Percentiles rank a stretch among this genome's conserved stretches.
These are phyloP conservation scores for Ceratobasidium papillatum DNA, from an alignment of 1,284 basidiomycete genomes.

Conservation along the genomic window DNA sequence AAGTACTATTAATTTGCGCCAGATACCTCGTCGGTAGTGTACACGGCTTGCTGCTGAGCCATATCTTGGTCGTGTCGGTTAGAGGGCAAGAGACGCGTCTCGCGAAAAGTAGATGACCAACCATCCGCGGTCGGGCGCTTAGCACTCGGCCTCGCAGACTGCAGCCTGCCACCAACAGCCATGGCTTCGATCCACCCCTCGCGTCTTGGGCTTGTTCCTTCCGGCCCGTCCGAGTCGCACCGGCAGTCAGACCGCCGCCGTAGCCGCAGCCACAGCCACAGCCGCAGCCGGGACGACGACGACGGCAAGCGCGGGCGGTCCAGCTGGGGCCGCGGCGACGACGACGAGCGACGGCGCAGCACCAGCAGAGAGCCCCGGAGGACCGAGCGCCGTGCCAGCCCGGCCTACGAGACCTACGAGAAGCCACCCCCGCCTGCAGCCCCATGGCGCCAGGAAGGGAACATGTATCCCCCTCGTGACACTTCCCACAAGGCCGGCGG, in stretches of 20 bases:
- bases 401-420: slow-evolving; percentile 44
- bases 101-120: slow-evolving; percentile 38
- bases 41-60: slow-evolving; percentile 69
- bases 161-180: not conserved
- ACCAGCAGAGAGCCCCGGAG: slow-evolving; percentile 7
- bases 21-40: slow-evolving; percentile 88
- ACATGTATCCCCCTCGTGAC: slow-evolving; percentile 46
- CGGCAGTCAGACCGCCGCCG: slow-evolving; percentile 5
- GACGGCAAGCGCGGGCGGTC: slow-evolving; percentile 3
- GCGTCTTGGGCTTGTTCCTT: slow-evolving; percentile 38
- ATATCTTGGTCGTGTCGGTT: slow-evolving; percentile 45
- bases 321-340: not conserved
- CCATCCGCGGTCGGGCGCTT: slow-evolving; percentile 34
- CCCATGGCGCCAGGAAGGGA: slow-evolving; percentile 43
- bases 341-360: slow-evolving; percentile 5
- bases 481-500: slow-evolving; percentile 24
- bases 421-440: slow-evolving; percentile 33
- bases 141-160: not conserved
- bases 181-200: slow-evolving; percentile 44
- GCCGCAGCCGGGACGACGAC: slow-evolving; percentile 15
- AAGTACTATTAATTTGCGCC: slow-evolving; percentile 1
- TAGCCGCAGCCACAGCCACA: slow-evolving; percentile 1
- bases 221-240: not conserved
- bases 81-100: slow-evolving; percentile 42
- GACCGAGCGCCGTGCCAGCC: slow-evolving; percentile 44